Evolutionary conservation across 345 rosid species (phyloP).

Genomic region (Durio zibethinus): DNA sequence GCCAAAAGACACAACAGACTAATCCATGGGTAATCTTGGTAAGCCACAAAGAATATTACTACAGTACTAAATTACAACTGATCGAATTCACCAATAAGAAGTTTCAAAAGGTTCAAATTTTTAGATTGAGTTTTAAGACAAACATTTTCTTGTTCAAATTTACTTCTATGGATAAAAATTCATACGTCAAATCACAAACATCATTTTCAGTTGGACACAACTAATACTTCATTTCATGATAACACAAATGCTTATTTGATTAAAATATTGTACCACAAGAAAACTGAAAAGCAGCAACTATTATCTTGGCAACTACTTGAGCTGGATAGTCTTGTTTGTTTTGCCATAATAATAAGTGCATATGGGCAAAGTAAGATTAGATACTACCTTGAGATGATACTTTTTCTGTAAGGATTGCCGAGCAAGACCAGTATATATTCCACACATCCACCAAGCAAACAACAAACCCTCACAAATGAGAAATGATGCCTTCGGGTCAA

Average conservation of each 20-base stretch:
- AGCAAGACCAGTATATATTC: constrained; percentile 82
- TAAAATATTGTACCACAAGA: background rate
- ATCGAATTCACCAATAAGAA: background rate
- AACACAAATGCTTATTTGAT: background rate
- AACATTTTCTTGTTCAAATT: background rate
- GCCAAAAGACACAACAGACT: background rate
- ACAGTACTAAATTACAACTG: background rate
- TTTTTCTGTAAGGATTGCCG: constrained; percentile 82
- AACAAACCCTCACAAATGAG: constrained; percentile 82
- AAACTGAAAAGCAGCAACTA: background rate
- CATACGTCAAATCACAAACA: background rate
- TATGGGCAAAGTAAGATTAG: background rate
- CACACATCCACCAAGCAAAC: constrained; percentile 99
- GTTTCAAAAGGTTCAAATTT: background rate
- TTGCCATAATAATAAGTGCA: background rate
- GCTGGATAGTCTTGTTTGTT: background rate
- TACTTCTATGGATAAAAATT: background rate
- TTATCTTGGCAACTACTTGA: background rate
- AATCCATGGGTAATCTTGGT: background rate
- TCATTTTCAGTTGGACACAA: background rate
- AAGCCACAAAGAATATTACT: background rate
- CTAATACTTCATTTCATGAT: background rate
- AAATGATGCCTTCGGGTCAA: constrained; percentile 73
- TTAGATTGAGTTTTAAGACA: background rate
- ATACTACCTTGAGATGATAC: constrained; percentile 80